A percentile compares a stretch with the other conserved stretches of the same genome.
phyloP scores from a whole-genome alignment of 345 rosid genomes.

The Heritiera fomes region DNA sequence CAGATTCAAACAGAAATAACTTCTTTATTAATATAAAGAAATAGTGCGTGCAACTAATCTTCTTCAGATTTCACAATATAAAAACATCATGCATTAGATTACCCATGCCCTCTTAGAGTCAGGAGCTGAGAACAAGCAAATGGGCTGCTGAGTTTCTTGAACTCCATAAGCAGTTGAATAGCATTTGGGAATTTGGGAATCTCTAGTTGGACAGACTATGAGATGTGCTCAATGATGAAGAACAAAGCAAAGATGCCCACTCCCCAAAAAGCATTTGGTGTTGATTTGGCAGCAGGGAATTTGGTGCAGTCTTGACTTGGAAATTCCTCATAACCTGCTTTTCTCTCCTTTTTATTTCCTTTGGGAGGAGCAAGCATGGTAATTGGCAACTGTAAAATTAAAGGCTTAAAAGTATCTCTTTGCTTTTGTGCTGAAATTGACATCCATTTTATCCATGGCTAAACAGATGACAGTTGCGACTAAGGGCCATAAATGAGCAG shows the following conservation, averaged over 20 bases:
- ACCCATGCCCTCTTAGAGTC: too few species aligned
- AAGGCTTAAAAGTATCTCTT: too few species aligned
- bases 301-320: constrained; percentile 25
- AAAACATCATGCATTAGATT: too few species aligned
- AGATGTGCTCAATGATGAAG: constrained; percentile 30
- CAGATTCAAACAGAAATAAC: too few species aligned
- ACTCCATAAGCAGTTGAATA: constrained; percentile 29
- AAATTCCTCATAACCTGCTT: constrained; percentile 22
- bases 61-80: too few species aligned
- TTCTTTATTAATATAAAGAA: too few species aligned
- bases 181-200: constrained; percentile 28
- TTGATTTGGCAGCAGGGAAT: constrained; percentile 24
- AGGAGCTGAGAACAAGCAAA: not conserved
- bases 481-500: too few species aligned
- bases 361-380: not conserved
- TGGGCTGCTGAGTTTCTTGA: not conserved
- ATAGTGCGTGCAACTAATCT: too few species aligned
- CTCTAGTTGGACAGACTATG: constrained; percentile 18
- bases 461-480: too few species aligned
- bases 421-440: too few species aligned
- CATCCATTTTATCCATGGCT: too few species aligned
- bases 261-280: constrained; percentile 23
- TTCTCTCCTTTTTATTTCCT: not conserved
- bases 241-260: constrained; percentile 47
- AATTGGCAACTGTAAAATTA: too few species aligned